Percentiles rank a stretch among this genome's conserved stretches.
Conservation (phyloP, 139 green algal species). For the Chlamydomonas incerta region DNA sequence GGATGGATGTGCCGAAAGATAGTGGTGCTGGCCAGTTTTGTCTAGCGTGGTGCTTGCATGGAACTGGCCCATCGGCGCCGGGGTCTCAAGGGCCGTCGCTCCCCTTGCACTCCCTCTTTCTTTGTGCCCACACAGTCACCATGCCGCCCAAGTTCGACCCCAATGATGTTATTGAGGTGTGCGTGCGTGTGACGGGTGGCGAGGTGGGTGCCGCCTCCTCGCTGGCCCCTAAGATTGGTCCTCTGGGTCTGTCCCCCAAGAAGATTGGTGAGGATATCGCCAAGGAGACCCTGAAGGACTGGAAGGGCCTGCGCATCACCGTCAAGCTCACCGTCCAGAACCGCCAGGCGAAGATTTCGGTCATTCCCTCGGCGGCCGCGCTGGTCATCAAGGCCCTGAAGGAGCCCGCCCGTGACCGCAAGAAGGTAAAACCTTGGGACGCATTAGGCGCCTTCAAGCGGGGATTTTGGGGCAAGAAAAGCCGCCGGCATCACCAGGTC, state of each 20-base stretch:
- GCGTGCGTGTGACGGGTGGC: constrained; percentile 94
- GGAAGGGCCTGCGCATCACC: constrained; percentile 98
- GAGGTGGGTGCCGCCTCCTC: constrained; percentile 99
- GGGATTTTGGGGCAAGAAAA: no score
- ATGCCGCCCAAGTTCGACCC: constrained; percentile 99
- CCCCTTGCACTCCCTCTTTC: constrained; percentile 22
- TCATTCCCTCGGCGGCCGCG: constrained; percentile 95
- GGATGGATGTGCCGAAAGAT: no score
- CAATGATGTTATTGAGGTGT: constrained; percentile 89
- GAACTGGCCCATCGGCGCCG: no score
- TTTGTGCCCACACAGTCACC: constrained; percentile 12
- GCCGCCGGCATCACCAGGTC: no score
- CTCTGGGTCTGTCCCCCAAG: constrained; percentile 99
- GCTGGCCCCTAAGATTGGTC: constrained; percentile 99
- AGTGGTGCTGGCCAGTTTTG: no score
- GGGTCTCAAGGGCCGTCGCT: no score
- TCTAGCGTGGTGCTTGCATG: no score
- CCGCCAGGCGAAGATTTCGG: constrained; percentile 96
- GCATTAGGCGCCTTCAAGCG: no score
- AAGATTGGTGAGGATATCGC: constrained; percentile 99
- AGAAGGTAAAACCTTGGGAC: constrained; percentile 81
- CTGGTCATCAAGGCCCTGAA: constrained; percentile 99
- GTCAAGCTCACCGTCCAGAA: constrained; percentile 99
- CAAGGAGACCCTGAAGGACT: constrained; percentile 99
- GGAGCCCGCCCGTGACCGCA: constrained; percentile 93